Conservation (phyloP, 2,329 filamentous ascomycete genomes). For the Sporothrix globosa region DNA sequence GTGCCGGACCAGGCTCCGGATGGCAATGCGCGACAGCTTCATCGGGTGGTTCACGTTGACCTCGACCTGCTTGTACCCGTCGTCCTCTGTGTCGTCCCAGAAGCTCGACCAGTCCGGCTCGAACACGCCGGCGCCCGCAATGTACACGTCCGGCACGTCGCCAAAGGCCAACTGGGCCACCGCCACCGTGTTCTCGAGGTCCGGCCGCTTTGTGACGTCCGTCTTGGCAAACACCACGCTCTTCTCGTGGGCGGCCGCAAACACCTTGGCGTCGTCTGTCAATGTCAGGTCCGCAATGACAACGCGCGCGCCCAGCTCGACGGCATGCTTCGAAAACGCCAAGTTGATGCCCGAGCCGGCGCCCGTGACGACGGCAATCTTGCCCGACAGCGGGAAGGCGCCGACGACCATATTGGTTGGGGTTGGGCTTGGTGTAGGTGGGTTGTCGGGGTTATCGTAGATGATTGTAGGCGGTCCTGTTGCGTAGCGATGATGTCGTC, state of each 20-base stretch:
- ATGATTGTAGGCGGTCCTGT: neutral
- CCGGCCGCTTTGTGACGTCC: slow-evolving; percentile 21
- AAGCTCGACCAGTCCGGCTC: slow-evolving; percentile 45
- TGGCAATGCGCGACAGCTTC: slow-evolving; percentile 47
- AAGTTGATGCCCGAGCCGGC: slow-evolving; percentile 31
- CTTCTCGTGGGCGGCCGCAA: neutral
- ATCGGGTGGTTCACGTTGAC: slow-evolving; percentile 47
- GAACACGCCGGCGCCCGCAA: slow-evolving; percentile 46
- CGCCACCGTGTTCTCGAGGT: slow-evolving; percentile 27
- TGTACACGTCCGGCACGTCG: slow-evolving; percentile 45
- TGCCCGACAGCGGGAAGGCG: slow-evolving; percentile 12
- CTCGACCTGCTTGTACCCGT: slow-evolving; percentile 41
- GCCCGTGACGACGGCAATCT: slow-evolving; percentile 29
- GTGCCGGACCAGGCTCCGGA: slow-evolving; percentile 40
- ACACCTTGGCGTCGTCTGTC: slow-evolving; percentile 19
- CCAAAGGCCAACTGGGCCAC: slow-evolving; percentile 30
- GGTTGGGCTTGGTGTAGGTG: neutral
- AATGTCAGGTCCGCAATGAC: slow-evolving; percentile 20
- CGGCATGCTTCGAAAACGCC: slow-evolving; percentile 27
- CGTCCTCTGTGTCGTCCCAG: slow-evolving; percentile 45
- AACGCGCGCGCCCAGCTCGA: slow-evolving; percentile 12
- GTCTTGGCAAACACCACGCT: neutral
- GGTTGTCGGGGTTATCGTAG: neutral
- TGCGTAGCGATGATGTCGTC: neutral
- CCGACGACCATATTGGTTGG: slow-evolving; percentile 17